Evolutionary conservation across 1,284 basidiomycete genomes (phyloP).

Genomic region (Rhodotorula mucilaginosa): DNA sequence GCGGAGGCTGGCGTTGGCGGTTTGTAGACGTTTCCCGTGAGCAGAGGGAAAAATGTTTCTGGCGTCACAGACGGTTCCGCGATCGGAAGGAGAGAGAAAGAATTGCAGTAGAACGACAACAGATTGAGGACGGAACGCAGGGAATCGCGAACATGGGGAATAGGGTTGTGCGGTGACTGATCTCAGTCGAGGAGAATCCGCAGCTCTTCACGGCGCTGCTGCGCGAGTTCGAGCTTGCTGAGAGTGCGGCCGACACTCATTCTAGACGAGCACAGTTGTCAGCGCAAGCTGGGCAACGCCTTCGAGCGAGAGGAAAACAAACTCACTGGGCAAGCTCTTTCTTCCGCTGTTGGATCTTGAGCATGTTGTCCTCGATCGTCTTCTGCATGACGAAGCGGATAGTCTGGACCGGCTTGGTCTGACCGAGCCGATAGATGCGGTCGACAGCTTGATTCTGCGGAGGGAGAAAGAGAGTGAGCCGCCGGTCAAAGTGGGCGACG

Average conservation of each 20-base stretch:
- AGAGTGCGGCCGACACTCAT: constrained; percentile 45
- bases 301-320: neutral
- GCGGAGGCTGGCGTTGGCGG: too few species aligned
- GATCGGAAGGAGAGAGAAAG: neutral
- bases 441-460: constrained; percentile 66
- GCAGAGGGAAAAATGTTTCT: neutral
- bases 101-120: neutral
- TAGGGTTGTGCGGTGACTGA: neutral
- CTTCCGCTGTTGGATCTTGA: constrained; percentile 89
- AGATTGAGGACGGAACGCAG: neutral
- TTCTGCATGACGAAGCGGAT: constrained; percentile 90
- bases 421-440: constrained; percentile 81
- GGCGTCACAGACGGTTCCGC: neutral
- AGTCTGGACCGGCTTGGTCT: constrained; percentile 83
- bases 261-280: constrained; percentile 16
- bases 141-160: neutral
- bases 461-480: neutral
- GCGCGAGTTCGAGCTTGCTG: constrained; percentile 44
- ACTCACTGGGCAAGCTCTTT: constrained; percentile 78
- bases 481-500: neutral
- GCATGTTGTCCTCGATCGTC: constrained; percentile 70
- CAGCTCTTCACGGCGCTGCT: constrained; percentile 44
- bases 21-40: too few species aligned
- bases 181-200: constrained; percentile 35
- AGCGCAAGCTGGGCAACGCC: neutral